phyloP scores from a whole-genome alignment of 176 grass and related monocot species.

The Themeda triandra region DNA sequence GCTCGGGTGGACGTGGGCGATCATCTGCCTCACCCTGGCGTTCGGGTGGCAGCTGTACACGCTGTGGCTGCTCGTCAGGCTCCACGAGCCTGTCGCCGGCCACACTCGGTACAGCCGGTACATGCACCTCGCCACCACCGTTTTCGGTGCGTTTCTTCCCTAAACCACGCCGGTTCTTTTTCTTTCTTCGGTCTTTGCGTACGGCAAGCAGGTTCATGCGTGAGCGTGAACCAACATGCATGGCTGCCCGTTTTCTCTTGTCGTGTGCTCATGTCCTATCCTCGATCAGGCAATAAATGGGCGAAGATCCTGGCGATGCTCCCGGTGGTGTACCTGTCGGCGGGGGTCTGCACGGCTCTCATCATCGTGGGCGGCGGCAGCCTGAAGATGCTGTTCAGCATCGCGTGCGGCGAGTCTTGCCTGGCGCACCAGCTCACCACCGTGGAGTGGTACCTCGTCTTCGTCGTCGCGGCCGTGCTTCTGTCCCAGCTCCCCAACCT shows the following conservation, averaged over 20 bases:
- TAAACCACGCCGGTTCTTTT: not conserved
- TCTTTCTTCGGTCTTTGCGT: not conserved
- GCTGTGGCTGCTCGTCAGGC: conserved; percentile 74
- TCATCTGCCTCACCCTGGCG: conserved; percentile 59
- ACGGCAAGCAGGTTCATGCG: not conserved
- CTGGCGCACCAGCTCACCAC: conserved; percentile 47
- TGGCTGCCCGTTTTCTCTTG: not conserved
- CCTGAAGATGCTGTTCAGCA: conserved; percentile 74
- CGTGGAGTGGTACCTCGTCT: conserved; percentile 96
- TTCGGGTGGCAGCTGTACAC: conserved; percentile 98
- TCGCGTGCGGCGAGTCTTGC: conserved; percentile 60
- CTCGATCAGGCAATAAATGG: conserved; percentile 51
- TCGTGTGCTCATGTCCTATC: not conserved
- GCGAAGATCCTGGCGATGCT: conserved; percentile 61
- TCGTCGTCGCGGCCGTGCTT: conserved; percentile 64
- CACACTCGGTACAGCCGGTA: conserved; percentile 77
- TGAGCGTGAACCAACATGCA: no score
- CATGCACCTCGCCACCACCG: conserved; percentile 60
- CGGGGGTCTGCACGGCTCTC: conserved; percentile 81
- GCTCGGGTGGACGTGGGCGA: conserved; percentile 93
- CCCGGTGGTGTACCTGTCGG: conserved; percentile 86
- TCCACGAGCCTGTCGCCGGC: conserved; percentile 83
- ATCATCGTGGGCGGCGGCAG: conserved; percentile 77
- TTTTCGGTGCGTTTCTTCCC: conserved; percentile 52
- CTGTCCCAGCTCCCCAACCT: conserved; percentile 94